phyloP scores from a whole-genome alignment of 169 alveolate species.

The Babesia sp. region DNA sequence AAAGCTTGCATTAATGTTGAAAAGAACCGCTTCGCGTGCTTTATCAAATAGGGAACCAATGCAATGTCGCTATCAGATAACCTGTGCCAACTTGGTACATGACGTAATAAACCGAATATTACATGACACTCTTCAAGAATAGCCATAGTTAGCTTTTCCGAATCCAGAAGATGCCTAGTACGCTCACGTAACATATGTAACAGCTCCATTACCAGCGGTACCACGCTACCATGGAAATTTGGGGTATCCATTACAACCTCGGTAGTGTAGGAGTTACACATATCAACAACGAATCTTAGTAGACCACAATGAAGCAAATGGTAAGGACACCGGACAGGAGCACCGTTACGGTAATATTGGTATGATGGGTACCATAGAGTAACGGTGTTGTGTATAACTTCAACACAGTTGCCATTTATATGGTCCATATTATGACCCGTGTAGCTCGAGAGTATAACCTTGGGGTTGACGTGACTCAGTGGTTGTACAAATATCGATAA shows the following conservation, averaged over 20 bases:
- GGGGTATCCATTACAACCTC: background rate
- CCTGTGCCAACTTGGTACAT: slow-evolving; percentile 14
- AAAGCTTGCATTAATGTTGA: slow-evolving; percentile 6
- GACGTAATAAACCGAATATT: slow-evolving; percentile 12
- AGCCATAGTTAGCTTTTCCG: slow-evolving; percentile 13
- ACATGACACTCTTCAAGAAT: slow-evolving; percentile 25
- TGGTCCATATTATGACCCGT: background rate
- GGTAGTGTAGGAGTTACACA: slow-evolving; percentile 3
- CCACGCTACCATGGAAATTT: background rate
- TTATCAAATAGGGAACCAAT: slow-evolving; percentile 1
- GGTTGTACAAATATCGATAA: slow-evolving; percentile 32
- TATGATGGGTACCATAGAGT: slow-evolving; percentile 44
- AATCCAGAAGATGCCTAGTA: background rate
- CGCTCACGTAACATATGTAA: slow-evolving; percentile 23
- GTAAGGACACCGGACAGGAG: slow-evolving; percentile 15
- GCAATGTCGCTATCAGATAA: background rate
- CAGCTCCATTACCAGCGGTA: slow-evolving; percentile 2
- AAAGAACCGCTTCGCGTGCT: background rate
- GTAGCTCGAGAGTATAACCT: slow-evolving; percentile 10
- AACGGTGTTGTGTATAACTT: slow-evolving; percentile 18
- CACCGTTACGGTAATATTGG: background rate
- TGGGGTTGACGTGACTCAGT: slow-evolving; percentile 22
- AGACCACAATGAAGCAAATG: slow-evolving; percentile 41
- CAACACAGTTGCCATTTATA: slow-evolving; percentile 15
- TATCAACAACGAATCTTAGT: slow-evolving; percentile 22